A percentile compares a stretch with the other conserved stretches of the same genome.
These are phyloP conservation scores for Ustilago bromivora DNA, from an alignment of 1,284 basidiomycete species.

Conservation along the genomic window DNA sequence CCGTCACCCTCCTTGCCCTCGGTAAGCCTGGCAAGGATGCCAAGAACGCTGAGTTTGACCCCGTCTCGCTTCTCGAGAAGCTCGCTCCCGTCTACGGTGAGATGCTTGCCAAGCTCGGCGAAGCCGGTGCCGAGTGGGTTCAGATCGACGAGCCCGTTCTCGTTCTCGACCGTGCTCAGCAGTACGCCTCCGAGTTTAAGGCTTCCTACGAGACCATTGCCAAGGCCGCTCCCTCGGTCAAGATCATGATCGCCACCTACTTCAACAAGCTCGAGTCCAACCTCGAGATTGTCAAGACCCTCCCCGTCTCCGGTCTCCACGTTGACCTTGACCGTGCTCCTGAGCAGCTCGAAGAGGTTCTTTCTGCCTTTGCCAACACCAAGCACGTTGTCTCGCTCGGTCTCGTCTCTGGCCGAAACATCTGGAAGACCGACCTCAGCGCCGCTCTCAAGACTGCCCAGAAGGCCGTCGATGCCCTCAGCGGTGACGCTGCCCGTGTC, in stretches of 20 bases:
- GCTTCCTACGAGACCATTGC: conserved; percentile 85
- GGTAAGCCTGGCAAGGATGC: conserved; percentile 92
- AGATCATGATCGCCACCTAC: conserved; percentile 91
- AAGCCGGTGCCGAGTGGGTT: conserved; percentile 91
- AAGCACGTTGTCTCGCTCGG: conserved; percentile 89
- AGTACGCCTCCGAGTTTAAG: conserved; percentile 84
- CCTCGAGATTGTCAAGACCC: conserved; percentile 87
- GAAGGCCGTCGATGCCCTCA: conserved; percentile 75
- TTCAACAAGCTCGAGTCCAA: conserved; percentile 96
- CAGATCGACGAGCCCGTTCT: conserved; percentile 98
- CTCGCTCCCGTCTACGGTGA: conserved; percentile 93
- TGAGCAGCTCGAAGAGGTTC: conserved; percentile 84
- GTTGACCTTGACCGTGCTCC: conserved; percentile 92
- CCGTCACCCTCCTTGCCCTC: conserved; percentile 93
- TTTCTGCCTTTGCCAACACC: conserved; percentile 76
- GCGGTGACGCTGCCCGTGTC: conserved; percentile 75
- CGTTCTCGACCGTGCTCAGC: conserved; percentile 86
- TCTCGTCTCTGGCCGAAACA: conserved; percentile 97
- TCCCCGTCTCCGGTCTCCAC: conserved; percentile 94
- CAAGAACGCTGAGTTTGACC: conserved; percentile 82
- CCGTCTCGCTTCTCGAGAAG: conserved; percentile 88
- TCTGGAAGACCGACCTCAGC: conserved; percentile 98
- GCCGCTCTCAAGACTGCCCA: conserved; percentile 85
- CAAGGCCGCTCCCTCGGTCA: conserved; percentile 79
- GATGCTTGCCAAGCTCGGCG: conserved; percentile 89